Base-by-base conservation (phyloP, 176 grass and related monocot species). In the Cymbopogon citratus region DNA sequence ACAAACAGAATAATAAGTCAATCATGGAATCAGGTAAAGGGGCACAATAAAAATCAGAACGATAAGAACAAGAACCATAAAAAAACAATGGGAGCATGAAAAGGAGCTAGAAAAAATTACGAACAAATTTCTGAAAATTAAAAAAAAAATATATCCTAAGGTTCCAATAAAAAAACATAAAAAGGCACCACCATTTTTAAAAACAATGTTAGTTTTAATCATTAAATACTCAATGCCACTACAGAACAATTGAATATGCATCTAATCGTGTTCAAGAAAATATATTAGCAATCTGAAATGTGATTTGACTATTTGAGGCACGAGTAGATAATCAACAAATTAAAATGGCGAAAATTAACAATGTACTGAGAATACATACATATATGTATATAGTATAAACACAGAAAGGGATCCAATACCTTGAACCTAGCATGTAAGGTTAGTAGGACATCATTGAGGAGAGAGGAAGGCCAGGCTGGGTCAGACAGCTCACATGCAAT, bases 361-460 rank as follows among this genome's bases (percentile, higher is more conserved):
- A 16, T 85, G 71, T 81, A 59, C 24, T 60, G 45, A 66, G 9
- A 51, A 40, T 52, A 16, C n/a, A n/a, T n/a, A n/a, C n/a, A n/a
- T n/a, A n/a, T n/a, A n/a, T n/a, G n/a, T n/a, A n/a, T n/a, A 79
- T 69, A 79, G 33, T 66, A 78, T 54, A 48, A 41, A 68, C 57
- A 63, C 13, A 66, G 29, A 68, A 82, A 77, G 63, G 68, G 65
- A 43, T 66, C 16, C 27, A 80, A 60, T 89, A 98, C 95, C 92
- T 99, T 99, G 80, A 99, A 99, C 66, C 96, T 86, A 87, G 96
- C 96, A 80, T 99, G 96, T 68, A 99, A 86, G 83, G 96, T 99
- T 52, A 95, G 89, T 66, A 99, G 89, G 57, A 95, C 90, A 90
- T 99, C 96, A 88, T 99, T 99, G 70, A 99, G 89, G 48, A 95